A percentile compares a stretch with the other conserved stretches of the same genome.
phyloP scores from a whole-genome alignment of 2,329 filamentous ascomycete species.

The Hymenoscyphus fraxineus region DNA sequence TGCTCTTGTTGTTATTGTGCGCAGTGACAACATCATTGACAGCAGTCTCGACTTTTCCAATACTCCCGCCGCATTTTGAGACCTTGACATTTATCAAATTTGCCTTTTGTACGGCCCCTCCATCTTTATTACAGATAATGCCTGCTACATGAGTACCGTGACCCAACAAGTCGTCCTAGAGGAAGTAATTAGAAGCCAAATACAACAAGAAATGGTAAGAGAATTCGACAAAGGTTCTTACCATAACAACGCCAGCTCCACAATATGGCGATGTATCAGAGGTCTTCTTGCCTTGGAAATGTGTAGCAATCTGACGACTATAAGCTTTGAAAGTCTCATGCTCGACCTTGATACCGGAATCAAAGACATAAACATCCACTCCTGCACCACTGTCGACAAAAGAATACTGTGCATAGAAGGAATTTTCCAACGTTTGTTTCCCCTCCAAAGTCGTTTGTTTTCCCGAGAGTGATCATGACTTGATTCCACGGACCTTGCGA shows the following conservation, averaged over 20 bases:
- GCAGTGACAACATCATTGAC: conserved; percentile 5
- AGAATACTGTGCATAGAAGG: background rate
- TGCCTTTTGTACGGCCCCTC: background rate
- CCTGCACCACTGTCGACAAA: background rate
- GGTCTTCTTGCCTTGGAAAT: conserved; percentile 3
- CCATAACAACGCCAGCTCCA: conserved; percentile 1
- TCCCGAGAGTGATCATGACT: conserved; percentile 4
- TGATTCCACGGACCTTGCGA: background rate
- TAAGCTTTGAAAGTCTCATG: background rate
- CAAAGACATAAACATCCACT: conserved; percentile 6
- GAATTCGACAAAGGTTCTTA: background rate
- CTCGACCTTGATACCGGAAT: background rate
- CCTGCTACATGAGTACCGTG: conserved; percentile 4
- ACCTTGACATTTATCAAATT: conserved; percentile 10
- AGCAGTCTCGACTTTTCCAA: background rate
- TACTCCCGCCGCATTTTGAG: background rate
- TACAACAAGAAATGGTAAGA: background rate
- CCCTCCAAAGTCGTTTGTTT: background rate
- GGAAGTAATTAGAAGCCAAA: background rate
- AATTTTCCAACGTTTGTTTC: background rate
- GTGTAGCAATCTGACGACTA: background rate
- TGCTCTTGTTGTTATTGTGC: background rate
- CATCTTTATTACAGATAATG: conserved; percentile 3
- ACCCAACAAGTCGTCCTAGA: background rate
- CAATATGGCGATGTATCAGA: conserved; percentile 1